Percentiles rank a stretch among this genome's conserved stretches.
Conservation (phyloP, 2,329 filamentous ascomycete genomes). For the Ceratocystis lukuohia region DNA sequence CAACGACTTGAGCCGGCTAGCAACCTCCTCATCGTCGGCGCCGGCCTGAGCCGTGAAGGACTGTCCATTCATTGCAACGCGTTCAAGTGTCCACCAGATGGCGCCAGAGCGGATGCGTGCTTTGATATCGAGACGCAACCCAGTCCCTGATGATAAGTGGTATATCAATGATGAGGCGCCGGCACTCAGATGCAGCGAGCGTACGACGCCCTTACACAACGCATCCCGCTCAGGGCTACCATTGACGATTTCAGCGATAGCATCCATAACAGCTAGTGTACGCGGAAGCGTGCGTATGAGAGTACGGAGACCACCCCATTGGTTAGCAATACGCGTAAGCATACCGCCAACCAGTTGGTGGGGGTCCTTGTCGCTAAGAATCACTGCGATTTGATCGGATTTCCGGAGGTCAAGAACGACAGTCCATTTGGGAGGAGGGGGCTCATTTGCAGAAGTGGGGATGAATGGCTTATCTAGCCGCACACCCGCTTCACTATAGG, state of each 20-base stretch:
- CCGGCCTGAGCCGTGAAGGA: slow-evolving; percentile 15
- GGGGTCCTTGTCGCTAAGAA: slow-evolving; percentile 45
- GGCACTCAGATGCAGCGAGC: slow-evolving; percentile 39
- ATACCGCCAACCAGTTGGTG: slow-evolving; percentile 50
- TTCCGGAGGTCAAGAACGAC: slow-evolving; percentile 46
- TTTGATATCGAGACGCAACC: slow-evolving; percentile 40
- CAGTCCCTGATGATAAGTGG: slow-evolving; percentile 27
- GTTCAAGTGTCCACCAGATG: slow-evolving; percentile 39
- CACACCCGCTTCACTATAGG: slow-evolving; percentile 38
- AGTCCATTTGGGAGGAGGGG: slow-evolving; percentile 30
- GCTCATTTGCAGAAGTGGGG: neutral
- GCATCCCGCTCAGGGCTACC: slow-evolving; percentile 34
- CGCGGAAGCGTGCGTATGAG: slow-evolving; percentile 42
- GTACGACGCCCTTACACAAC: slow-evolving; percentile 35
- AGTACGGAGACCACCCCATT: slow-evolving; percentile 37
- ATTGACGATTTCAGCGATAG: slow-evolving; percentile 46
- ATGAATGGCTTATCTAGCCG: slow-evolving; percentile 12
- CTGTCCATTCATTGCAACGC: slow-evolving; percentile 23
- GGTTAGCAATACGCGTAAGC: slow-evolving; percentile 45
- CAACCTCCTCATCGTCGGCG: slow-evolving; percentile 6
- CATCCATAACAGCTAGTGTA: slow-evolving; percentile 52
- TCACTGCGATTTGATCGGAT: slow-evolving; percentile 28
- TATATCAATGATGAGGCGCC: slow-evolving; percentile 48
- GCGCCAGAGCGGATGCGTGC: slow-evolving; percentile 32
- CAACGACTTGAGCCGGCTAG: slow-evolving; percentile 7